A percentile compares a stretch with the other conserved stretches of the same genome.
Evolutionary conservation across 1,284 basidiomycete species (phyloP).

Genomic region (Uromyces viciae-fabae): DNA sequence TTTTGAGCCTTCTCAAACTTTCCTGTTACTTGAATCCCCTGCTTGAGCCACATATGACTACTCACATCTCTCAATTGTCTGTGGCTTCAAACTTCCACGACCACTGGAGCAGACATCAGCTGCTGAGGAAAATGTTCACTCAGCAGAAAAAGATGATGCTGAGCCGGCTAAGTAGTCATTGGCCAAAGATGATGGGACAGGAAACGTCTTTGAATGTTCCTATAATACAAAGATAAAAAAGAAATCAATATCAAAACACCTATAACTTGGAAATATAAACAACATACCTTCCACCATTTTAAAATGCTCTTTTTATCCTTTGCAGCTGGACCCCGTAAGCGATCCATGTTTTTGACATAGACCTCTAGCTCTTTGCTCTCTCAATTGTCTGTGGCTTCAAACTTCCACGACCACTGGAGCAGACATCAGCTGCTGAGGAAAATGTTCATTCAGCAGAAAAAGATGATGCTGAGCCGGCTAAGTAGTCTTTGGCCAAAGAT

Average conservation of each 20-base stretch:
- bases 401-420: neutral
- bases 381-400: neutral
- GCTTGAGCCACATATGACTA: no score
- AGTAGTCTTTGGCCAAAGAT: neutral
- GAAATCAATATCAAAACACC: neutral
- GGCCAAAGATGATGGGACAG: no score
- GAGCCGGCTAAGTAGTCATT: no score
- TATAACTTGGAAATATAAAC: neutral
- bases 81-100: no score
- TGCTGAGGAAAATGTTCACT: no score
- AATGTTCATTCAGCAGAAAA: slow-evolving; percentile 1
- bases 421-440: slow-evolving; percentile 17
- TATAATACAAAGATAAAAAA: neutral
- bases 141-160: no score
- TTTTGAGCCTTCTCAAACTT: no score
- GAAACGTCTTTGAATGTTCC: no score
- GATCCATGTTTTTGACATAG: neutral
- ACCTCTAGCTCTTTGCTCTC: neutral
- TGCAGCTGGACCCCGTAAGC: no score
- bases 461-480: neutral
- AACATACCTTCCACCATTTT: neutral
- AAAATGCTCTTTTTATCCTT: neutral
- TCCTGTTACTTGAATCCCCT: no score
- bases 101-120: no score
- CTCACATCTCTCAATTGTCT: no score